phyloP scores from a whole-genome alignment of 257 asterid genomes.

The Solanum piurae region DNA sequence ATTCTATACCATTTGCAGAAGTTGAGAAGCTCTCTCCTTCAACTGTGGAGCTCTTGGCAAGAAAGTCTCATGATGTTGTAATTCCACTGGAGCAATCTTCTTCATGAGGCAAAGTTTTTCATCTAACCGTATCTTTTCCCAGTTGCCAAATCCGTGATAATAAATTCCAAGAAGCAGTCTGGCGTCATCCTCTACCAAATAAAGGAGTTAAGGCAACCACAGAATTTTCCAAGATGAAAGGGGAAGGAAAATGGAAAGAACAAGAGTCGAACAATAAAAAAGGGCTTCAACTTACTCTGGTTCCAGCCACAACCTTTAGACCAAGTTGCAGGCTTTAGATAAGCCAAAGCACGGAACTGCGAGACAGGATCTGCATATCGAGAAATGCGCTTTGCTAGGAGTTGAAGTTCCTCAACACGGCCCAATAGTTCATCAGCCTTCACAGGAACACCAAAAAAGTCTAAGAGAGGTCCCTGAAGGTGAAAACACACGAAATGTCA shows the following conservation, averaged over 20 bases:
- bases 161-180: slow-evolving; percentile 92
- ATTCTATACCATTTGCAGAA: slow-evolving; percentile 73
- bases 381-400: slow-evolving; percentile 82
- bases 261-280: neutral
- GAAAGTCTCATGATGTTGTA: slow-evolving; percentile 96
- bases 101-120: slow-evolving; percentile 79
- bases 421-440: slow-evolving; percentile 84
- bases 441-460: slow-evolving; percentile 95
- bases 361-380: slow-evolving; percentile 79
- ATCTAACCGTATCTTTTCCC: slow-evolving; percentile 90
- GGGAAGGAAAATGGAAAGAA: neutral
- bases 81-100: slow-evolving; percentile 99
- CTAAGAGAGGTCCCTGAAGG: slow-evolving; percentile 83
- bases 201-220: slow-evolving; percentile 3
- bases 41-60: slow-evolving; percentile 97
- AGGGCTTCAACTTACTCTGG: slow-evolving; percentile 59
- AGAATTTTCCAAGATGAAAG: neutral
- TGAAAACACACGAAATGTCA: neutral
- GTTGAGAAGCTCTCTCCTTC: slow-evolving; percentile 94
- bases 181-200: slow-evolving; percentile 86
- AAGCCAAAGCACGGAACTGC: slow-evolving; percentile 77
- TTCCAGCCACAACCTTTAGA: slow-evolving; percentile 99
- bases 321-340: slow-evolving; percentile 92
- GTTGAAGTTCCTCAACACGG: slow-evolving; percentile 96
- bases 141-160: slow-evolving; percentile 93